These are phyloP conservation scores for Cinchona pubescens DNA, from an alignment of 257 asterid genomes.

Conservation along the genomic window DNA sequence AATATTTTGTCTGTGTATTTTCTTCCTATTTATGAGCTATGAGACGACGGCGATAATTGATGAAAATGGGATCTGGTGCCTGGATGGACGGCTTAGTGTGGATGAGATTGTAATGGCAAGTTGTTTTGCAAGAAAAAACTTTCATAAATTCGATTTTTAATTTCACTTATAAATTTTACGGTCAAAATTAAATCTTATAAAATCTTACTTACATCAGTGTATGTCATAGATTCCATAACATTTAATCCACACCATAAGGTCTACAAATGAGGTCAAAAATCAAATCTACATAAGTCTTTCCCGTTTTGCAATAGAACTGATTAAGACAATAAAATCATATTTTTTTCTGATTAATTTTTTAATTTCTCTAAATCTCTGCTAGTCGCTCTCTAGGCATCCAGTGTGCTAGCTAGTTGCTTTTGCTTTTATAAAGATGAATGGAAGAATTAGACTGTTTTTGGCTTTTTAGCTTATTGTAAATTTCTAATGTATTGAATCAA, in stretches of 20 bases:
- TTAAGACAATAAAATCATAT: background rate
- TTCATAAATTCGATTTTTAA: too few species aligned
- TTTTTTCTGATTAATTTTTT: background rate
- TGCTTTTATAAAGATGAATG: background rate
- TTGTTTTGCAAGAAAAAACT: background rate
- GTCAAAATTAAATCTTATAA: too few species aligned
- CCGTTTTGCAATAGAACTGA: background rate
- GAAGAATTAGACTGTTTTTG: background rate
- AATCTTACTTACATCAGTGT: too few species aligned
- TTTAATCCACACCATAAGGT: too few species aligned
- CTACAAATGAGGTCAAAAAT: too few species aligned
- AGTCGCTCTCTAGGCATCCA: background rate
- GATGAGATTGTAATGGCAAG: background rate
- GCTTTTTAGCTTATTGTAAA: background rate
- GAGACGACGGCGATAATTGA: too few species aligned
- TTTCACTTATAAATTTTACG: too few species aligned
- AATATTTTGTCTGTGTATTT: too few species aligned
- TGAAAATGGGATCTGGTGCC: background rate
- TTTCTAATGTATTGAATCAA: background rate
- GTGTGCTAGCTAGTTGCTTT: background rate
- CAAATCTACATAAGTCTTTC: too few species aligned
- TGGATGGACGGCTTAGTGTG: constrained; percentile 2
- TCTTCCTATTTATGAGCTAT: too few species aligned
- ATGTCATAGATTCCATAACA: too few species aligned
- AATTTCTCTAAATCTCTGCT: background rate